Evolutionary conservation across 2,329 filamentous ascomycete genomes (phyloP).

Genomic region (Cladosporium oxysporum): DNA sequence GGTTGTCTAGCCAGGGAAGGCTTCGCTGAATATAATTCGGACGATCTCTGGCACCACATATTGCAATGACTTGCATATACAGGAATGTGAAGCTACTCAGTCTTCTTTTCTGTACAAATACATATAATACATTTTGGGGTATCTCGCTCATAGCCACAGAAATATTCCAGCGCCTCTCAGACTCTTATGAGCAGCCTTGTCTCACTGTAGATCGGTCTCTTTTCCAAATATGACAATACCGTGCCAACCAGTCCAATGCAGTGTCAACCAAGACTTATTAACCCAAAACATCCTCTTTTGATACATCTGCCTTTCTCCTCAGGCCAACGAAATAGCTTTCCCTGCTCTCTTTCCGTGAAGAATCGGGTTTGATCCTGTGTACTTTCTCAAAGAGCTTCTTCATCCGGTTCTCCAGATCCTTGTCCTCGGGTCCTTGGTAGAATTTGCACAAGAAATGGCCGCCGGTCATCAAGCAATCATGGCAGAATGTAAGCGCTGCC

Average conservation of each 20-base stretch:
- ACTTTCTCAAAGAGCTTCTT: conserved; percentile 78
- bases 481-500: conserved; percentile 81
- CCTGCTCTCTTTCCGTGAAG: conserved; percentile 72
- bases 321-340: conserved; percentile 86
- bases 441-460: conserved; percentile 98
- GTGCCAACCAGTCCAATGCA: not conserved
- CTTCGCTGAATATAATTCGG: not conserved
- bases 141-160: not conserved
- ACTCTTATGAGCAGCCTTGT: not conserved
- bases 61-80: not conserved
- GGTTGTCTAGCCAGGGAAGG: not conserved
- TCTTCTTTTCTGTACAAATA: not conserved
- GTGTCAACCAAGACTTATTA: not conserved
- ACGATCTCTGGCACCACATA: not conserved
- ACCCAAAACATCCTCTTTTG: conserved; percentile 49
- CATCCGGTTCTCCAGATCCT: conserved; percentile 71
- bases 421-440: conserved; percentile 89
- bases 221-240: not conserved
- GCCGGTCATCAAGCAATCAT: conserved; percentile 76
- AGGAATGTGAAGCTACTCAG: not conserved
- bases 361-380: conserved; percentile 84
- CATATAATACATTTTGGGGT: conserved; percentile 8
- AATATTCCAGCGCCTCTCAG: not conserved
- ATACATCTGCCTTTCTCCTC: conserved; percentile 59
- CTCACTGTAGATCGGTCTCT: not conserved